Percentiles rank a stretch among this genome's conserved stretches.
phyloP scores from a whole-genome alignment of 2,329 filamentous ascomycete species.

The Colletotrichum somersetense region DNA sequence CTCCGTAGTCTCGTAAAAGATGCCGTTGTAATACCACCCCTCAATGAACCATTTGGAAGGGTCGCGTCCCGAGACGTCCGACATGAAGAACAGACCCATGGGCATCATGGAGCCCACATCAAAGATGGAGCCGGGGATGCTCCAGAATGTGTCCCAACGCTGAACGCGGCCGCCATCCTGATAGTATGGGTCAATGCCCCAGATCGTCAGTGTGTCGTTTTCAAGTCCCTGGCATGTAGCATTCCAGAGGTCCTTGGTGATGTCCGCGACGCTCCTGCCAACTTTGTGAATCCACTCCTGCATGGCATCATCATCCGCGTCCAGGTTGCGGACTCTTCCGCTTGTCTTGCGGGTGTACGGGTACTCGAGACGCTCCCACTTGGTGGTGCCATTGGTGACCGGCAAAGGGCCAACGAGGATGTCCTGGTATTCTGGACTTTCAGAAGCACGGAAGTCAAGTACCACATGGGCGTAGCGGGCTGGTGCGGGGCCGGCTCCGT shows the following conservation, averaged over 20 bases:
- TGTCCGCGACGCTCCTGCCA: slow-evolving; percentile 49
- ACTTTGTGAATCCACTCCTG: slow-evolving; percentile 53
- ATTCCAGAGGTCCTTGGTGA: slow-evolving; percentile 60
- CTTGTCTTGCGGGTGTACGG: slow-evolving; percentile 56
- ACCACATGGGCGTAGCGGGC: slow-evolving; percentile 58
- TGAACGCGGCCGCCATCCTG: slow-evolving; percentile 57
- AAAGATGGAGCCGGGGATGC: slow-evolving; percentile 52
- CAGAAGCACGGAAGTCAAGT: slow-evolving; percentile 55
- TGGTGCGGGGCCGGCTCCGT: slow-evolving; percentile 53
- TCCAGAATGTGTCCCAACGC: slow-evolving; percentile 63
- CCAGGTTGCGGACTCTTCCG: slow-evolving; percentile 55
- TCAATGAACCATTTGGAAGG: slow-evolving; percentile 62
- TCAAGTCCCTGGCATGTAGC: slow-evolving; percentile 52
- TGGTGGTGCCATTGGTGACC: slow-evolving; percentile 53
- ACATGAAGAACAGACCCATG: slow-evolving; percentile 58
- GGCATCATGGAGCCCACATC: slow-evolving; percentile 60
- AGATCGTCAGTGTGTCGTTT: slow-evolving; percentile 57
- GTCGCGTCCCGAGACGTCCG: slow-evolving; percentile 64
- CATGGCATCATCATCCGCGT: slow-evolving; percentile 50
- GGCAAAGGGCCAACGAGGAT: slow-evolving; percentile 65
- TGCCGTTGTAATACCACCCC: slow-evolving; percentile 67
- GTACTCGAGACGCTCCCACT: slow-evolving; percentile 56
- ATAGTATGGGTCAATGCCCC: slow-evolving; percentile 58
- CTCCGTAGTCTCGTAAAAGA: slow-evolving; percentile 64
- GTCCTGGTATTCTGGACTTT: slow-evolving; percentile 55